A percentile compares a stretch with the other conserved stretches of the same genome.
phyloP scores from a whole-genome alignment of 2,329 filamentous ascomycete species.

The Pestalotiopsis sp. region DNA sequence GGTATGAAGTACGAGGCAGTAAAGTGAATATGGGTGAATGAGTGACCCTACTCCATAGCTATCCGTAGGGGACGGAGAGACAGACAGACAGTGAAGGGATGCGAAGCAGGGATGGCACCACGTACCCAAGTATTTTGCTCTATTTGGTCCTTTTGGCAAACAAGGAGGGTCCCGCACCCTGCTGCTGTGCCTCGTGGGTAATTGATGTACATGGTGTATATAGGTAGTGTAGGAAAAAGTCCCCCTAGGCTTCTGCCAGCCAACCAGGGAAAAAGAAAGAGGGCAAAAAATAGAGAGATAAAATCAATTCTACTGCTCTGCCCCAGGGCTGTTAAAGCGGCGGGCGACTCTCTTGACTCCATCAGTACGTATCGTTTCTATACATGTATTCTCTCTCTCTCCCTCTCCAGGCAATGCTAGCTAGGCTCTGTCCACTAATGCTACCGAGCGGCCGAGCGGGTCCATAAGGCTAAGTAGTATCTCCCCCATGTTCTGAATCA shows the following conservation, averaged over 20 bases:
- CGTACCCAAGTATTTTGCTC: conserved; percentile 14
- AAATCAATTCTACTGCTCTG: background rate
- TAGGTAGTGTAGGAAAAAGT: background rate
- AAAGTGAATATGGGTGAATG: background rate
- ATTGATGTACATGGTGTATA: background rate
- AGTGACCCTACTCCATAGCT: background rate
- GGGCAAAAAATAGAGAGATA: background rate
- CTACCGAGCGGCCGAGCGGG: conserved; percentile 6
- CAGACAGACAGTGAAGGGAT: background rate
- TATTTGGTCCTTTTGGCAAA: background rate
- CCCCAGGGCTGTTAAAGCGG: conserved; percentile 2
- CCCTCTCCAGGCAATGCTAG: background rate
- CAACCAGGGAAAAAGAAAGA: background rate
- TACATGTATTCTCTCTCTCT: background rate
- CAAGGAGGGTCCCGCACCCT: background rate
- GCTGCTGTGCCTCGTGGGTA: background rate
- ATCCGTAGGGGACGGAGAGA: background rate
- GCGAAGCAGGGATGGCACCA: background rate
- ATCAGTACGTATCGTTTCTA: background rate
- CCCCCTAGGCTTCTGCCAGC: background rate
- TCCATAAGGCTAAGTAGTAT: conserved; percentile 9
- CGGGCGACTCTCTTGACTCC: background rate
- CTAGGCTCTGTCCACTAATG: background rate
- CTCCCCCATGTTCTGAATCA: background rate
- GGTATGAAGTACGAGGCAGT: too few species aligned